phyloP scores from a whole-genome alignment of 2,329 filamentous ascomycete species.

The Colletotrichum liriopes region DNA sequence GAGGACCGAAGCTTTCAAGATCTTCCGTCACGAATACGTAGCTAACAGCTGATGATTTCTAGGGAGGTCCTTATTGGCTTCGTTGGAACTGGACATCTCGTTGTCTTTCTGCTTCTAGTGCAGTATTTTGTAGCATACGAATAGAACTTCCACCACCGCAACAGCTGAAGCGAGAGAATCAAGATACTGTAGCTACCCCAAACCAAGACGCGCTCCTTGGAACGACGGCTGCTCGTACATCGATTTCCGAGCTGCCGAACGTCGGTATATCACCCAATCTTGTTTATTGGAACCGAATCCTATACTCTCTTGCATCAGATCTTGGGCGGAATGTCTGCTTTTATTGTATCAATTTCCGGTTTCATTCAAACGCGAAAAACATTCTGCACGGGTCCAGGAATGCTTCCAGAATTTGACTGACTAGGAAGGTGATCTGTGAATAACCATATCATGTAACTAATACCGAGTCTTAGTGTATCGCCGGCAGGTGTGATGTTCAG shows the following conservation, averaged over 20 bases:
- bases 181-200: too few relatives aligned
- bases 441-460: neutral
- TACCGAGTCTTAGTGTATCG: neutral
- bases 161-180: too few relatives aligned
- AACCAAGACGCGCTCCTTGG: too few relatives aligned
- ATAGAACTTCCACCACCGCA: neutral
- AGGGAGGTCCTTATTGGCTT: neutral
- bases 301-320: neutral
- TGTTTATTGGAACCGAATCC: neutral
- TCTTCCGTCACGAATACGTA: neutral
- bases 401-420: neutral
- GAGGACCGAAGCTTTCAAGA: too few relatives aligned
- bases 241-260: too few relatives aligned
- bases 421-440: neutral
- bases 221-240: too few relatives aligned
- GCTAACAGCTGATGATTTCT: neutral
- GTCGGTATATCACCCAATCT: neutral
- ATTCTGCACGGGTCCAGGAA: neutral
- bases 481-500: slow-evolving; percentile 46
- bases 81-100: neutral
- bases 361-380: neutral
- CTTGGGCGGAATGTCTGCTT: neutral
- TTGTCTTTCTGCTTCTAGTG: neutral
- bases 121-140: slow-evolving; percentile 10
- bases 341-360: neutral